Evolutionary conservation across 257 asterid species (phyloP).

Genomic region (Plantago ovata): DNA sequence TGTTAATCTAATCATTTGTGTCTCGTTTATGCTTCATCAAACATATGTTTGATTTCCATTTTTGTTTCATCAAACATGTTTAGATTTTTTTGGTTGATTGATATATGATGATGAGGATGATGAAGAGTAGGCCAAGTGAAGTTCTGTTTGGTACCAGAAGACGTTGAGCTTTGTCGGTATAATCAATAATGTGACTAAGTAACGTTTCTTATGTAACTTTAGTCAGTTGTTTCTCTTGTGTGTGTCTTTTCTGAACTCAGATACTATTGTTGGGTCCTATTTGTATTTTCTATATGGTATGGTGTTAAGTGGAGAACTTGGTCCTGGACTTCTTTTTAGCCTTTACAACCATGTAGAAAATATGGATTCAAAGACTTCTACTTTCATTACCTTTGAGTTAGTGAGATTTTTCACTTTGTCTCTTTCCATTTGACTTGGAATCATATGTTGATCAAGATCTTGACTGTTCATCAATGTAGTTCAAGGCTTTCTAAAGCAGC

Average conservation of each 20-base stretch:
- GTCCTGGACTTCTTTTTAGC: not conserved
- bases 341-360: not conserved
- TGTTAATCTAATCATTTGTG: too few species aligned
- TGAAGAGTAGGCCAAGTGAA: not conserved
- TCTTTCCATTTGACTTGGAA: constrained; percentile 21
- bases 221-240: not conserved
- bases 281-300: not conserved
- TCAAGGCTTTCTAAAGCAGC: not conserved
- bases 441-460: constrained; percentile 30
- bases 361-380: not conserved
- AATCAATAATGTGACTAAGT: not conserved
- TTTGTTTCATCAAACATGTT: too few species aligned
- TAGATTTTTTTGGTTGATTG: not conserved
- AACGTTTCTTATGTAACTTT: not conserved
- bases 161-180: constrained; percentile 40
- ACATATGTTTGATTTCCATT: too few species aligned
- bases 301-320: not conserved
- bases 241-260: not conserved
- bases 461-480: constrained; percentile 23
- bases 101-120: too few species aligned
- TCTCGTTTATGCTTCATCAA: too few species aligned
- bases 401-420: constrained; percentile 25
- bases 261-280: not conserved
- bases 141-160: constrained; percentile 26
- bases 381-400: not conserved